phyloP scores from a whole-genome alignment of 805 yeast genomes.

The Suhomyces canberraensis region DNA sequence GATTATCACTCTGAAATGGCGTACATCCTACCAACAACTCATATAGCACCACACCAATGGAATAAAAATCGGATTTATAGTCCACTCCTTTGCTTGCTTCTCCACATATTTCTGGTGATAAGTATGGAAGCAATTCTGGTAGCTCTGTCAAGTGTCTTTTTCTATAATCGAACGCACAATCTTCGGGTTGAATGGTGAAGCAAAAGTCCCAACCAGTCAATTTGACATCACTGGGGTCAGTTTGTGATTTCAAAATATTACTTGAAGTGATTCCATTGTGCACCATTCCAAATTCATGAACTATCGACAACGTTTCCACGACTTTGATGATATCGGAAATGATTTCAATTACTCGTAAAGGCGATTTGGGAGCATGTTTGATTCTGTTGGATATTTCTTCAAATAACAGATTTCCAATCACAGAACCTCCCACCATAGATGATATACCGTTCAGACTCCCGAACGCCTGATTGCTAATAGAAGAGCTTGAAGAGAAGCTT shows the following conservation, averaged over 20 bases:
- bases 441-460: conserved; percentile 1
- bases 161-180: conserved; percentile 40
- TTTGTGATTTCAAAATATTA: conserved; percentile 35
- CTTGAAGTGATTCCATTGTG: conserved; percentile 46
- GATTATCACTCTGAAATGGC: conserved; percentile 42
- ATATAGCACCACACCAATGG: conserved; percentile 49
- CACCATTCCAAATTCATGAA: conserved; percentile 43
- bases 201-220: conserved; percentile 49
- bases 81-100: conserved; percentile 38
- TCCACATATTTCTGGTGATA: conserved; percentile 50
- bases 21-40: conserved; percentile 44
- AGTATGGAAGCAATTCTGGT: conserved; percentile 41
- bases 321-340: conserved; percentile 22
- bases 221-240: conserved; percentile 25
- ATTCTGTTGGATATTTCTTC: conserved; percentile 1
- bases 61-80: conserved; percentile 47
- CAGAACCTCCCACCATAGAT: not conserved
- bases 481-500: not conserved
- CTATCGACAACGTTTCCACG: conserved; percentile 20
- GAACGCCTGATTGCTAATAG: not conserved
- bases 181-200: conserved; percentile 41
- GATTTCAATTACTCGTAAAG: conserved; percentile 17
- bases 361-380: conserved; percentile 13
- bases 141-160: conserved; percentile 37
- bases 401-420: conserved; percentile 1